Conservation (phyloP, 495 filamentous ascomycete genomes). For the Penicillium longicatenatum region DNA sequence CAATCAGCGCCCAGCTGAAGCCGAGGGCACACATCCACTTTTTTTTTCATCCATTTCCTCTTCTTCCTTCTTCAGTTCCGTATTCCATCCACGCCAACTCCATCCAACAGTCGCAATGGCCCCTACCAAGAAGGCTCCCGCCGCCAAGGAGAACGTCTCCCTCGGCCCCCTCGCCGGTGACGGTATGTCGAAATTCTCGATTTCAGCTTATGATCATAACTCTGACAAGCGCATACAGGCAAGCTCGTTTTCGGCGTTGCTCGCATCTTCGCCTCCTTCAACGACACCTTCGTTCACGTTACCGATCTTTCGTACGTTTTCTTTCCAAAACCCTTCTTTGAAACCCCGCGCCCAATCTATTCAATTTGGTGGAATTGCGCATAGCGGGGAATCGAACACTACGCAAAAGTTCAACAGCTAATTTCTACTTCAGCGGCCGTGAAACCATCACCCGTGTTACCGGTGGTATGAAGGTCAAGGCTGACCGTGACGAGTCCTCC, state of each 20-base stretch:
- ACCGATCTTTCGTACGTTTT: slow-evolving; percentile 92
- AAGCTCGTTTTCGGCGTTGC: slow-evolving; percentile 99
- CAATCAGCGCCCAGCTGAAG: slow-evolving; percentile 30
- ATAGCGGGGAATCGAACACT: neutral
- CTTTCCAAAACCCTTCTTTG: neutral
- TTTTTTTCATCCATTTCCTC: slow-evolving; percentile 28
- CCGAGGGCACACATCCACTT: slow-evolving; percentile 51
- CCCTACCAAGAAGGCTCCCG: slow-evolving; percentile 74
- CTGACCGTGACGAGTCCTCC: slow-evolving; percentile 98
- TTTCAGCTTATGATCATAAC: neutral
- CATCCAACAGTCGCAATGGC: slow-evolving; percentile 58
- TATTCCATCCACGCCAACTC: slow-evolving; percentile 49
- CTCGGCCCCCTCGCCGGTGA: slow-evolving; percentile 93
- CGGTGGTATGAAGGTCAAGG: slow-evolving; percentile 99
- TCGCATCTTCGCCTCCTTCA: slow-evolving; percentile 99
- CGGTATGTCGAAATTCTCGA: slow-evolving; percentile 55
- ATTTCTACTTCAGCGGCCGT: slow-evolving; percentile 88
- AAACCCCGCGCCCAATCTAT: neutral
- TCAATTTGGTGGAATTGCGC: slow-evolving; percentile 10
- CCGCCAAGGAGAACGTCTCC: slow-evolving; percentile 95
- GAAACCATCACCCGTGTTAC: slow-evolving; percentile 99
- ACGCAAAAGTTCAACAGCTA: slow-evolving; percentile 43
- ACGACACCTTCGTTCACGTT: slow-evolving; percentile 98
- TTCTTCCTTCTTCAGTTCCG: slow-evolving; percentile 34
- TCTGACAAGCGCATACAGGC: slow-evolving; percentile 50